Evolutionary conservation across 2,329 filamentous ascomycete genomes (phyloP).

Genomic region (Shiraia sp.): DNA sequence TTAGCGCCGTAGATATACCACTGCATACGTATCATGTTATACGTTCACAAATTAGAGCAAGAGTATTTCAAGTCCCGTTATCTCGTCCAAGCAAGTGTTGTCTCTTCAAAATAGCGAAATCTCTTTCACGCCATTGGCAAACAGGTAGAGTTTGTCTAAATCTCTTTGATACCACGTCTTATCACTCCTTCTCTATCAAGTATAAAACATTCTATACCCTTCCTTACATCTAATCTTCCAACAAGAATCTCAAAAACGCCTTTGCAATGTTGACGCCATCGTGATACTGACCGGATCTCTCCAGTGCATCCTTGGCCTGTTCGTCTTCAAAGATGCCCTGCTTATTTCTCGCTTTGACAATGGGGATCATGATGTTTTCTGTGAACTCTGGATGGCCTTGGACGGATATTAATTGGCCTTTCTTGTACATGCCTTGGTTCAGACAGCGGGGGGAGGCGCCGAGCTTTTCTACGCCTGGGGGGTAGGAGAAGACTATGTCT

Average conservation of each 20-base stretch:
- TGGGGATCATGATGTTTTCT: conserved; percentile 68
- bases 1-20: neutral
- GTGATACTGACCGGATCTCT: conserved; percentile 67
- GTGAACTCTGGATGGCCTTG: conserved; percentile 89
- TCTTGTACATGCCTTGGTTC: conserved; percentile 79
- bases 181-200: no score
- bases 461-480: conserved; percentile 63
- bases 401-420: conserved; percentile 69
- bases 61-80: neutral
- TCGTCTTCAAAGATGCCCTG: conserved; percentile 72
- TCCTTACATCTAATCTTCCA: conserved; percentile 52
- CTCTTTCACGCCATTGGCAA: neutral
- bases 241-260: conserved; percentile 76
- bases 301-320: conserved; percentile 69
- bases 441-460: conserved; percentile 68
- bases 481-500: conserved; percentile 71
- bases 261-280: conserved; percentile 77
- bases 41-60: neutral
- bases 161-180: no score
- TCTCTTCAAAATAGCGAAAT: neutral
- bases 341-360: conserved; percentile 67
- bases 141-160: neutral
- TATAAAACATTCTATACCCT: neutral
- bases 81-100: no score
- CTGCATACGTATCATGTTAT: neutral